These are phyloP conservation scores for Escovopsis sp. DNA, from an alignment of 2,329 filamentous ascomycete genomes.

Conservation along the genomic window DNA sequence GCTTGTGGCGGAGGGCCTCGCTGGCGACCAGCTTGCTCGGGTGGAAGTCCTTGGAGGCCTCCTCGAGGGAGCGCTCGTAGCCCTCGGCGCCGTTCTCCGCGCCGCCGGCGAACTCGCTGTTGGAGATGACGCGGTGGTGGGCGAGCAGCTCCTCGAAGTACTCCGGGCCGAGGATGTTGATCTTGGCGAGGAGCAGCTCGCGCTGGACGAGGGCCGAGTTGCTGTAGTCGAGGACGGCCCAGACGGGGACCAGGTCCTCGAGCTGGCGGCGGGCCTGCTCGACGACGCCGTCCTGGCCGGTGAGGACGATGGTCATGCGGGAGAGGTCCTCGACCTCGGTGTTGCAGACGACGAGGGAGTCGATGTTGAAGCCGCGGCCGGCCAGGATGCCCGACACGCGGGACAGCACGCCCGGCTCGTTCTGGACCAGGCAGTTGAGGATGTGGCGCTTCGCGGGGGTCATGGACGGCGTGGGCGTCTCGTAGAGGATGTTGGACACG, in stretches of 20 bases:
- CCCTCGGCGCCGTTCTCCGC: constrained; percentile 31
- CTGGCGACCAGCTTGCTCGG: constrained; percentile 73
- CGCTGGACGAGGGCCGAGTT: constrained; percentile 85
- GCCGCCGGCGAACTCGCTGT: constrained; percentile 32
- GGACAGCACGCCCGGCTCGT: constrained; percentile 93
- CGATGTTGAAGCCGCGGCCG: constrained; percentile 96
- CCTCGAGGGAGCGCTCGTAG: constrained; percentile 27
- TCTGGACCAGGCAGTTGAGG: constrained; percentile 96
- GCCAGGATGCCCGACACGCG: constrained; percentile 93
- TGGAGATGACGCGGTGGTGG: constrained; percentile 81
- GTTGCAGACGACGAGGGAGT: constrained; percentile 93
- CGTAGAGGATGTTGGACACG: constrained; percentile 96
- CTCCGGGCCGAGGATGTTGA: constrained; percentile 92
- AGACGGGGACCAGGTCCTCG: constrained; percentile 93
- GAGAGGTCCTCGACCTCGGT: constrained; percentile 95
- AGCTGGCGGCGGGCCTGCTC: constrained; percentile 93
- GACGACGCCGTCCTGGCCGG: constrained; percentile 90
- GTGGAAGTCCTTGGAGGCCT: constrained; percentile 60
- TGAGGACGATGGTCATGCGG: constrained; percentile 96
- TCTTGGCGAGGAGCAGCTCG: constrained; percentile 86
- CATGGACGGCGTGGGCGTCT: constrained; percentile 74
- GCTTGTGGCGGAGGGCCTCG: constrained; percentile 88
- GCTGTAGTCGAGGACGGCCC: constrained; percentile 96
- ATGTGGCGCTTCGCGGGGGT: constrained; percentile 86
- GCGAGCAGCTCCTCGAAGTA: constrained; percentile 95